Percentiles rank a stretch among this genome's conserved stretches.
Evolutionary conservation across 768 basidiomycete species (phyloP).

Genomic region (Tylopilus sp.): DNA sequence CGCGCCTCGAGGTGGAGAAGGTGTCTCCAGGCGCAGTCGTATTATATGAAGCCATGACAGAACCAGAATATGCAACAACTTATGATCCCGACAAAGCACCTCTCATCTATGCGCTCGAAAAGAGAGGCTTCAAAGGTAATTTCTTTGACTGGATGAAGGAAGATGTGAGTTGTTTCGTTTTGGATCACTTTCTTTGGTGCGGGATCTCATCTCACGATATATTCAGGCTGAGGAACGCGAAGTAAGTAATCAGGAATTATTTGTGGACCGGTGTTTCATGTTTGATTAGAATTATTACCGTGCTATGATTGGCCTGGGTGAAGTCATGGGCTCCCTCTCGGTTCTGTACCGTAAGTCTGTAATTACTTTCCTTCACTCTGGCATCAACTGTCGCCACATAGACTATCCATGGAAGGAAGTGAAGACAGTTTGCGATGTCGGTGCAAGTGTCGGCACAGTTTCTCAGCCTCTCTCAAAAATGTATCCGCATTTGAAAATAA

Average conservation of each 20-base stretch:
- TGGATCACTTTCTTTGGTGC: not conserved
- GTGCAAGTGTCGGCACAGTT: conserved; percentile 28
- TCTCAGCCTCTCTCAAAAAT: conserved; percentile 26
- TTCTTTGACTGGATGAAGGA: conserved; percentile 24
- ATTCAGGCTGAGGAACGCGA: conserved; percentile 13
- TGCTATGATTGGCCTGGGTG: conserved; percentile 21
- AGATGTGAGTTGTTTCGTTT: conserved; percentile 13
- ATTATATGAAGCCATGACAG: conserved; percentile 25
- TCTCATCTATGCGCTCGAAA: conserved; percentile 17
- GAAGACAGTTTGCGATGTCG: conserved; percentile 28
- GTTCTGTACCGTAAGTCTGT: conserved; percentile 21
- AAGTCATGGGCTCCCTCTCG: conserved; percentile 22
- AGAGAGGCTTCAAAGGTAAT: conserved; percentile 12
- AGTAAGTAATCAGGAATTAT: not conserved
- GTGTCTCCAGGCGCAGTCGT: conserved; percentile 10
- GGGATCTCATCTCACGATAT: not conserved
- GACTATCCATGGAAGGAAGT: conserved; percentile 27
- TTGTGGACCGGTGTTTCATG: not conserved
- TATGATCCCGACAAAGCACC: conserved; percentile 21
- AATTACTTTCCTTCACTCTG: not conserved
- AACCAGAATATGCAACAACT: conserved; percentile 24
- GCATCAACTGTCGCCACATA: not conserved
- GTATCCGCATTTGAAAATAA: conserved; percentile 26
- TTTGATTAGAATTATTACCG: conserved; percentile 18
- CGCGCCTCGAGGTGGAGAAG: conserved; percentile 7